Evolutionary conservation across 345 rosid species (phyloP), one percentile per base, ranked within the genome.

Genomic region (Acer yangbiense): DNA sequence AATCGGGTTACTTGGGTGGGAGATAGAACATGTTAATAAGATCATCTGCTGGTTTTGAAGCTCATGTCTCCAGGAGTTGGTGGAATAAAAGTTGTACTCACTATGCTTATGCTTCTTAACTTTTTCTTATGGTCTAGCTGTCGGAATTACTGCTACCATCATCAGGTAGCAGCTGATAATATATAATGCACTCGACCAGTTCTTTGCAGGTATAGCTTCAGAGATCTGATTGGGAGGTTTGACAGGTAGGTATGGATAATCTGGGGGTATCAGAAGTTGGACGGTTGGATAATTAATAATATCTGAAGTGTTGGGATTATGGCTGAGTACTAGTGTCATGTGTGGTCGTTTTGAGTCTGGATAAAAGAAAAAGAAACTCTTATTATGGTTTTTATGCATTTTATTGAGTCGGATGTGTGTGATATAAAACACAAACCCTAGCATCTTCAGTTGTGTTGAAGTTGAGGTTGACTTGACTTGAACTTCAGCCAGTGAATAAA

Each of bases 1-100:
- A 77, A 73, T 76, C 69, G 78, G 88, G 83, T 87, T 79, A 82
- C 82, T n/a, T 75, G 81, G 86, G 80, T 72, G 87, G 87, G 83
- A 82, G 87, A 82, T 85, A 76, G 82, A 78, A 76, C 69, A 14
- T 86, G 82, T 84, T 69, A 77, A 72, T 73, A 79, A 25, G 86
- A 79, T 81, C 80, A 64, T 78, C 76, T 66, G 73, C 75, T 73
- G 84, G 83, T 77, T 81, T 75, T 76, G 79, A 83, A 71, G 75
- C 75, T 73, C 17, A 61, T 80, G 76, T 79, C 77, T 75, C 73
- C 63, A 72, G 75, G 85, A 67, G 70, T 80, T 64, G 78, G 77
- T 80, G 79, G 79, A 88, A 69, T 80, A 81, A 84, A 77, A 25
- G 77, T 74, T 74, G 66, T 78, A 52, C 73, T 76, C 57, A 12